These are phyloP conservation scores for Glycine latifolia DNA, from an alignment of 306 rosid species.

Conservation along the genomic window DNA sequence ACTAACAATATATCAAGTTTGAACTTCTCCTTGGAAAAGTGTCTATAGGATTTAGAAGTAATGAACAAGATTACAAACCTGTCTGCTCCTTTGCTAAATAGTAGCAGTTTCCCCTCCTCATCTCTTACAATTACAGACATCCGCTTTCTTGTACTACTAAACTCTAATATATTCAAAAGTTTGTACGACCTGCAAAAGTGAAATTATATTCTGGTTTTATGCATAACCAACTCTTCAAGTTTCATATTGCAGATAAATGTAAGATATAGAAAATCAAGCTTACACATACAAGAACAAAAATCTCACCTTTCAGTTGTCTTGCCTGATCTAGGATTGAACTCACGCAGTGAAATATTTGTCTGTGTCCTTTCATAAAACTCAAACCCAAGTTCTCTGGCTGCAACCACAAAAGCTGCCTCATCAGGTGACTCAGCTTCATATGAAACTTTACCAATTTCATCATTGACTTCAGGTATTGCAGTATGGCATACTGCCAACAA, in stretches of 20 bases:
- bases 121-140: conserved; percentile 87
- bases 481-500: conserved; percentile 88
- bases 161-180: conserved; percentile 73
- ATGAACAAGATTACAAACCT: conserved; percentile 64
- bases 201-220: conserved; percentile 4
- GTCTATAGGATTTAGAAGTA: conserved; percentile 22
- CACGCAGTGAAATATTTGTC: conserved; percentile 67
- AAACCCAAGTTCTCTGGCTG: conserved; percentile 90
- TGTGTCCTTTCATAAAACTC: conserved; percentile 86
- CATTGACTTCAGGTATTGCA: conserved; percentile 88
- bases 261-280: conserved; percentile 16
- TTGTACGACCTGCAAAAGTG: conserved; percentile 64
- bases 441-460: conserved; percentile 66
- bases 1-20: not conserved
- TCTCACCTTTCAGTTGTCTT: conserved; percentile 61
- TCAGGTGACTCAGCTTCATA: conserved; percentile 98
- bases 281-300: conserved; percentile 30
- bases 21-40: not conserved
- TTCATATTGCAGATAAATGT: conserved; percentile 15
- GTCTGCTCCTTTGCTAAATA: conserved; percentile 92
- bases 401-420: conserved; percentile 95
- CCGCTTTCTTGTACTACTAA: conserved; percentile 87
- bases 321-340: conserved; percentile 62
- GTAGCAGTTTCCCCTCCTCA: conserved; percentile 68
- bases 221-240: not conserved